Evolutionary conservation across 2,329 filamentous ascomycete genomes (phyloP).

Genomic region (Rhynchosporium agropyri): DNA sequence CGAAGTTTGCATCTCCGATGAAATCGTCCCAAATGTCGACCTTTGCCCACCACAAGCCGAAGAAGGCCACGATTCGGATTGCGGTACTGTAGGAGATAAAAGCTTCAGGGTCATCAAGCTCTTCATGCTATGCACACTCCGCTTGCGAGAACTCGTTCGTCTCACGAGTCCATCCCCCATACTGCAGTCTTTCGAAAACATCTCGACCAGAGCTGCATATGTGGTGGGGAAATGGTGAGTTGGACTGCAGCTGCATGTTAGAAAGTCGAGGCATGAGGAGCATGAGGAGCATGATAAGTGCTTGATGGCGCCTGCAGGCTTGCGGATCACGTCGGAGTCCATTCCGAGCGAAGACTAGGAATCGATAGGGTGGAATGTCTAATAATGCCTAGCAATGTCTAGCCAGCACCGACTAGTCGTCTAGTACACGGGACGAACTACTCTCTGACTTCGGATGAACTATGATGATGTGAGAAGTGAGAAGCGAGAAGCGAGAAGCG

Average conservation of each 20-base stretch:
- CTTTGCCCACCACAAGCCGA: conserved; percentile 6
- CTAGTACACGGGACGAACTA: background rate
- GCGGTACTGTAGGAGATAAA: conserved; percentile 27
- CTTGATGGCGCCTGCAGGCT: conserved; percentile 22
- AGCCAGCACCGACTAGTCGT: too few species aligned
- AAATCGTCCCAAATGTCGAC: conserved; percentile 23
- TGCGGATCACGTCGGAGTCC: conserved; percentile 14
- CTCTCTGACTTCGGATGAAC: background rate
- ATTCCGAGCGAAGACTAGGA: conserved; percentile 13
- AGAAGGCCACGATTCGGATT: conserved; percentile 23
- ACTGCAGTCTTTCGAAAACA: conserved; percentile 7
- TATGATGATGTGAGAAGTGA: conserved; percentile 14
- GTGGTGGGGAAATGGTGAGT: conserved; percentile 10
- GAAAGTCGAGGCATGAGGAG: conserved; percentile 6
- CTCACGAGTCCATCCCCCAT: conserved; percentile 1
- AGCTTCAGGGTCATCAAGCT: conserved; percentile 34
- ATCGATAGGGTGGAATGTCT: conserved; percentile 21
- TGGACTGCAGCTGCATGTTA: conserved; percentile 8
- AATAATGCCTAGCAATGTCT: conserved; percentile 17
- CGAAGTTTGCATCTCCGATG: conserved; percentile 1
- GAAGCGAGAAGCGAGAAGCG: background rate
- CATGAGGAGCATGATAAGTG: conserved; percentile 24
- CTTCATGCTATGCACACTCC: conserved; percentile 38
- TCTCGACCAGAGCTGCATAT: conserved; percentile 4
- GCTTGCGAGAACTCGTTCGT: conserved; percentile 22